phyloP scores from a whole-genome alignment of 2,329 filamentous ascomycete species.

The Nemania diffusa region DNA sequence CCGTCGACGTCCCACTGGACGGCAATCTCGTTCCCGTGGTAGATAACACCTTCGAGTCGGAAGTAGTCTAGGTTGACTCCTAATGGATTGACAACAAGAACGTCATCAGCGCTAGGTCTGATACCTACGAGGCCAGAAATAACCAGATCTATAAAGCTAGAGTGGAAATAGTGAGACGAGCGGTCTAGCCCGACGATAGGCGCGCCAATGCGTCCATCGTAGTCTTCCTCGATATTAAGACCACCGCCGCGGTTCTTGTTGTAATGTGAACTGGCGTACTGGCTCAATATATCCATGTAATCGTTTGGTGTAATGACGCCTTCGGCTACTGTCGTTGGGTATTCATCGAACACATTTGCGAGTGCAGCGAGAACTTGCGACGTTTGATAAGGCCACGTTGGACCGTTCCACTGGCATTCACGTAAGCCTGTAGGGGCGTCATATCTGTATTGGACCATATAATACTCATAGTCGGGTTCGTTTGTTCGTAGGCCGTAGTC shows the following conservation, averaged over 20 bases:
- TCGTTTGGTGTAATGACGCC: slow-evolving; percentile 17
- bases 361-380: slow-evolving; percentile 29
- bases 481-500: slow-evolving; percentile 24
- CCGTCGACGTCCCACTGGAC: slow-evolving; percentile 29
- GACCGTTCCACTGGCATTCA: slow-evolving; percentile 34
- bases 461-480: slow-evolving; percentile 32
- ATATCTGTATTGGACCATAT: slow-evolving; percentile 31
- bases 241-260: slow-evolving; percentile 31
- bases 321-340: slow-evolving; percentile 15
- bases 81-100: slow-evolving; percentile 24
- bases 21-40: slow-evolving; percentile 30
- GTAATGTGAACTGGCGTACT: slow-evolving; percentile 27
- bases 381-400: slow-evolving; percentile 32
- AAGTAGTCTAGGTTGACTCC: slow-evolving; percentile 24
- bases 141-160: slow-evolving; percentile 30
- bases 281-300: slow-evolving; percentile 21
- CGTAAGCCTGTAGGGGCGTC: slow-evolving; percentile 5
- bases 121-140: slow-evolving; percentile 31
- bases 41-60: slow-evolving; percentile 28
- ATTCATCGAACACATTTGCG: slow-evolving; percentile 29
- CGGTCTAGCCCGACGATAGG: slow-evolving; percentile 30
- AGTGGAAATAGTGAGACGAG: slow-evolving; percentile 34
- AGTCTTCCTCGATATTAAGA: slow-evolving; percentile 34
- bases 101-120: slow-evolving; percentile 26
- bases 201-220: slow-evolving; percentile 13